These are phyloP conservation scores for Ophiosphaerella korrae DNA, from an alignment of 2,329 filamentous ascomycete genomes.

Conservation along the genomic window DNA sequence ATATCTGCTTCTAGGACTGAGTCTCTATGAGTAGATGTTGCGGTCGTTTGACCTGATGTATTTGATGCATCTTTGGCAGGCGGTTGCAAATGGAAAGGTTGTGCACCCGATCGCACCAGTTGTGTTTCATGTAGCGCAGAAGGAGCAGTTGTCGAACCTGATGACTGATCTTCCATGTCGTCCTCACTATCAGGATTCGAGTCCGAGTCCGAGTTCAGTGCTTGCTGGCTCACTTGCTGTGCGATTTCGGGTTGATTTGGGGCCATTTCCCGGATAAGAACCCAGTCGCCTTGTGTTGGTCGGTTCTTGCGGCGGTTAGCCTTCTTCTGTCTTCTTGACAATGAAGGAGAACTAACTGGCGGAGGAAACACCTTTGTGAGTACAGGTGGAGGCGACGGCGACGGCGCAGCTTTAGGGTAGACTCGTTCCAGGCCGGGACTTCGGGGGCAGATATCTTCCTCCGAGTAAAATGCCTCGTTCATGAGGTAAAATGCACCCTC, in stretches of 20 bases:
- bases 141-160: constrained; percentile 11
- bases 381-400: constrained; percentile 56
- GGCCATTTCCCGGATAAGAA: constrained; percentile 69
- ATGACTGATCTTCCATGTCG: constrained; percentile 36
- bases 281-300: constrained; percentile 66
- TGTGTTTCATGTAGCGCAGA: constrained; percentile 7
- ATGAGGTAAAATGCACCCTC: constrained; percentile 19
- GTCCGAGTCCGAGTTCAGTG: constrained; percentile 55
- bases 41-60: constrained; percentile 10
- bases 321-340: constrained; percentile 52
- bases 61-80: constrained; percentile 25
- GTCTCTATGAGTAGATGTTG: constrained; percentile 20
- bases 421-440: constrained; percentile 50
- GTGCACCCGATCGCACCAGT: constrained; percentile 7
- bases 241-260: constrained; percentile 70
- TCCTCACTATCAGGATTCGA: constrained; percentile 54
- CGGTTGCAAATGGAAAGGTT: constrained; percentile 17
- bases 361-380: constrained; percentile 31
- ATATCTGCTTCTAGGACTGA: constrained; percentile 23
- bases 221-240: constrained; percentile 58
- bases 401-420: constrained; percentile 55
- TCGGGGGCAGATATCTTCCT: constrained; percentile 55
- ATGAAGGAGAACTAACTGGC: constrained; percentile 48
- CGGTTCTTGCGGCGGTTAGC: constrained; percentile 60
- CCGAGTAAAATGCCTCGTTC: constrained; percentile 53